phyloP scores from a whole-genome alignment of 805 yeast species.

The Ogataea allantospora region DNA sequence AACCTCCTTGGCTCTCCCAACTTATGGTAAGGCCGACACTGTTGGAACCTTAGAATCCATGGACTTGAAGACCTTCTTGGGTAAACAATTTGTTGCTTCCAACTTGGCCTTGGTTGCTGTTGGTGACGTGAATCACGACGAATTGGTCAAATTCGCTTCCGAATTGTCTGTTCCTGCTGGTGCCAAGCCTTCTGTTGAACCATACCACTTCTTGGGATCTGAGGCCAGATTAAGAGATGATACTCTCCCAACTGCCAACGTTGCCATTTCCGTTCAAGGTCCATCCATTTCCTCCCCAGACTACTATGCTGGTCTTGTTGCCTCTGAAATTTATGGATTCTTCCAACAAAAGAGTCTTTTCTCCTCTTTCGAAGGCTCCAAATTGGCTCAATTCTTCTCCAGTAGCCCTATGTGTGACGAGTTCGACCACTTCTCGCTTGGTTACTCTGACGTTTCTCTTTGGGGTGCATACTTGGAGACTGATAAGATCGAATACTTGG shows the following conservation, averaged over 20 bases:
- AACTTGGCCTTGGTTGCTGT: constrained; percentile 66
- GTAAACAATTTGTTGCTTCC: constrained; percentile 55
- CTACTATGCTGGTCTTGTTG: constrained; percentile 70
- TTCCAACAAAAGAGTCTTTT: constrained; percentile 52
- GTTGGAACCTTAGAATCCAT: constrained; percentile 52
- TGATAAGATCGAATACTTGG: constrained; percentile 57
- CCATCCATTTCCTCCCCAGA: constrained; percentile 62
- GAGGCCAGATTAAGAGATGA: constrained; percentile 88
- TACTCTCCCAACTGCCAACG: constrained; percentile 77
- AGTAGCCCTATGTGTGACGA: constrained; percentile 73
- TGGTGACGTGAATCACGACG: constrained; percentile 71
- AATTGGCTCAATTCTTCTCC: constrained; percentile 64
- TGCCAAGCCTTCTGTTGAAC: constrained; percentile 43
- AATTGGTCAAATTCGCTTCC: constrained; percentile 65
- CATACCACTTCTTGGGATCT: constrained; percentile 76
- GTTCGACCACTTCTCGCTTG: constrained; percentile 67
- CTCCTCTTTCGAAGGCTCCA: constrained; percentile 61
- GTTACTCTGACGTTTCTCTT: constrained; percentile 76
- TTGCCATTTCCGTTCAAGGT: constrained; percentile 73
- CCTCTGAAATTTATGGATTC: constrained; percentile 60
- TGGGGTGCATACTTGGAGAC: constrained; percentile 79
- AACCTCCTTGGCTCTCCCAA: constrained; percentile 75
- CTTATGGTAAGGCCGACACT: constrained; percentile 70
- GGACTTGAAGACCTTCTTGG: constrained; percentile 58
- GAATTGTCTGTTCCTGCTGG: constrained; percentile 50